Percentiles rank a stretch among this genome's conserved stretches.
Conservation (phyloP, 495 filamentous ascomycete genomes). For the Lasiosphaeria ovina region DNA sequence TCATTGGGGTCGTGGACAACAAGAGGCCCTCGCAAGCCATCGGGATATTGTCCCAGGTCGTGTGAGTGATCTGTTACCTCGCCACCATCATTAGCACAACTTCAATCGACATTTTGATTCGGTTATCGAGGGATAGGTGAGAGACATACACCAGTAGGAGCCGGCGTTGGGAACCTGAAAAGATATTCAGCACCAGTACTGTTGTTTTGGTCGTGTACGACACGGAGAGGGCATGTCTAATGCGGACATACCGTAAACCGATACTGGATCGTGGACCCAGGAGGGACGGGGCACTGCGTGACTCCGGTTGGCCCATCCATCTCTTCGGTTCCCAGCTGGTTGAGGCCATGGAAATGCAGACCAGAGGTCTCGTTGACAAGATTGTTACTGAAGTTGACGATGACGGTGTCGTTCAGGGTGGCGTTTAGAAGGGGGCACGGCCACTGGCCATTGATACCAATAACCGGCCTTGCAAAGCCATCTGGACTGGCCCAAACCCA, state of each 20-base stretch:
- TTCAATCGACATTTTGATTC: background rate
- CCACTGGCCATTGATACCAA: slow-evolving; percentile 77
- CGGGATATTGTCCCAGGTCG: slow-evolving; percentile 67
- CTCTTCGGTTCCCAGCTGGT: slow-evolving; percentile 61
- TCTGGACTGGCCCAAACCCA: slow-evolving; percentile 74
- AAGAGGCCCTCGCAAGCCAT: slow-evolving; percentile 70
- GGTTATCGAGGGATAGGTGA: background rate
- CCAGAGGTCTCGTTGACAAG: slow-evolving; percentile 70
- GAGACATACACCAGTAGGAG: slow-evolving; percentile 74
- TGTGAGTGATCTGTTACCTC: slow-evolving; percentile 63
- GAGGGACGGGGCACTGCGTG: slow-evolving; percentile 69
- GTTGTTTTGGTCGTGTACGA: too few species aligned
- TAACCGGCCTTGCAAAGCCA: slow-evolving; percentile 62
- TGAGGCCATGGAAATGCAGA: slow-evolving; percentile 81
- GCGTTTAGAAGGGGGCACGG: slow-evolving; percentile 68
- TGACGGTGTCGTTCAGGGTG: slow-evolving; percentile 65
- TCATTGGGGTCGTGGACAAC: slow-evolving; percentile 67
- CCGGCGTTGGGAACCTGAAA: slow-evolving; percentile 59
- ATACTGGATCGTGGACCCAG: slow-evolving; percentile 61
- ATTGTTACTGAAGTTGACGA: slow-evolving; percentile 70
- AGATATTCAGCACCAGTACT: slow-evolving; percentile 11
- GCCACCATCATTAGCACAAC: slow-evolving; percentile 17
- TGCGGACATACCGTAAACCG: slow-evolving; percentile 57
- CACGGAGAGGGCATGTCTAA: too few species aligned
- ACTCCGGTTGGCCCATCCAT: slow-evolving; percentile 75